Conservation (phyloP, 2,329 filamentous ascomycete genomes). For the Cordyceps tenuipes region DNA sequence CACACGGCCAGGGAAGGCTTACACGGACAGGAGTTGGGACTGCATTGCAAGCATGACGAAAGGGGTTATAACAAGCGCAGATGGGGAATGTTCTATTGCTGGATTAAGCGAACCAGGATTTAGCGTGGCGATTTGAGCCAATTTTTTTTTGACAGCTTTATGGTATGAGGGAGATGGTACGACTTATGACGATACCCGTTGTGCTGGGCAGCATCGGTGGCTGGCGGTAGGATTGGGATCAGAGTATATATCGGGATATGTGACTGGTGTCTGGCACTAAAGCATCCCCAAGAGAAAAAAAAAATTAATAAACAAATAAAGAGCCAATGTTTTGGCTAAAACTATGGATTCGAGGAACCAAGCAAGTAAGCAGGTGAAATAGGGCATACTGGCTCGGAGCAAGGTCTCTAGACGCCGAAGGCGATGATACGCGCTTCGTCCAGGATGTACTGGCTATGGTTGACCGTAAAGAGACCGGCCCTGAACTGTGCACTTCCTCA, state of each 20-base stretch:
- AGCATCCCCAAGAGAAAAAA: neutral
- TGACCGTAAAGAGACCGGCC: neutral
- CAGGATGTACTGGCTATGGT: neutral
- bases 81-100: conserved; percentile 2
- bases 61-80: neutral
- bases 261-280: neutral
- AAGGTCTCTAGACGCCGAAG: neutral
- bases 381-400: neutral
- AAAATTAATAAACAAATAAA: neutral
- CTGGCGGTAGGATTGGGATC: neutral
- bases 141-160: conserved; percentile 9
- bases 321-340: neutral
- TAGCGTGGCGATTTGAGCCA: conserved; percentile 7
- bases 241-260: neutral
- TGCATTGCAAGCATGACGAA: conserved; percentile 1
- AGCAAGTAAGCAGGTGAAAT: no score
- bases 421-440: neutral
- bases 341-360: neutral
- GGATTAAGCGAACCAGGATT: conserved; percentile 5
- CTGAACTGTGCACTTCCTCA: neutral
- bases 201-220: neutral
- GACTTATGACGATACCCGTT: conserved; percentile 9
- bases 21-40: conserved; percentile 8
- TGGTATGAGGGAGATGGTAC: neutral
- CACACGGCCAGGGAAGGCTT: conserved; percentile 3